Conservation (phyloP, 768 basidiomycete species). For the Lactifluus piperatus region DNA sequence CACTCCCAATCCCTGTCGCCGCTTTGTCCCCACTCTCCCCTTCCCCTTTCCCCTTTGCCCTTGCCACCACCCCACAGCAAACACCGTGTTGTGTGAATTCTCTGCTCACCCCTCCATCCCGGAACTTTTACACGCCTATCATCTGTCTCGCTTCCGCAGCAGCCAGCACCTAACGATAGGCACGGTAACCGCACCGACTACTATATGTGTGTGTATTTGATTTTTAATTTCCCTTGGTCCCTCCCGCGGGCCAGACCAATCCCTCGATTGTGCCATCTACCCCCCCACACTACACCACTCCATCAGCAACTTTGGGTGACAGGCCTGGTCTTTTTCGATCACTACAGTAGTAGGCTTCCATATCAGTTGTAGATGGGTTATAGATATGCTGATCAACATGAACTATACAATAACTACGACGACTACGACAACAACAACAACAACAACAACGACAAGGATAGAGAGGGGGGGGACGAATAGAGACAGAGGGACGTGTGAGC, state of each 20-base stretch:
- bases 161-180: not conserved
- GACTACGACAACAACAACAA: not conserved
- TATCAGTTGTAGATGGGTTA: not conserved
- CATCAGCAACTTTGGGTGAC: not conserved
- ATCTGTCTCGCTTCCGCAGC: not conserved
- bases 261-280: not conserved
- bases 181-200: not conserved
- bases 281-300: not conserved
- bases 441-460: not conserved
- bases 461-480: not conserved
- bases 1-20: not conserved
- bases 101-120: not conserved
- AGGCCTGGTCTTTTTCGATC: not conserved
- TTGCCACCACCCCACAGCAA: too few relatives aligned
- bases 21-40: slow-evolving; percentile 1
- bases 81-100: not conserved
- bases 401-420: not conserved
- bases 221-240: not conserved
- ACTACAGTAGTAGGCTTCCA: not conserved
- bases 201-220: not conserved
- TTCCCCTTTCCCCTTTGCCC: too few relatives aligned
- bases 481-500: not conserved
- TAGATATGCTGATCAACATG: not conserved
- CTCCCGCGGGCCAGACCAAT: not conserved
- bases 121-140: slow-evolving; percentile 1